Evolutionary conservation across 805 yeast species (phyloP), one percentile per base, ranked within the genome.

Genomic region (Saturnispora gosingensis): DNA sequence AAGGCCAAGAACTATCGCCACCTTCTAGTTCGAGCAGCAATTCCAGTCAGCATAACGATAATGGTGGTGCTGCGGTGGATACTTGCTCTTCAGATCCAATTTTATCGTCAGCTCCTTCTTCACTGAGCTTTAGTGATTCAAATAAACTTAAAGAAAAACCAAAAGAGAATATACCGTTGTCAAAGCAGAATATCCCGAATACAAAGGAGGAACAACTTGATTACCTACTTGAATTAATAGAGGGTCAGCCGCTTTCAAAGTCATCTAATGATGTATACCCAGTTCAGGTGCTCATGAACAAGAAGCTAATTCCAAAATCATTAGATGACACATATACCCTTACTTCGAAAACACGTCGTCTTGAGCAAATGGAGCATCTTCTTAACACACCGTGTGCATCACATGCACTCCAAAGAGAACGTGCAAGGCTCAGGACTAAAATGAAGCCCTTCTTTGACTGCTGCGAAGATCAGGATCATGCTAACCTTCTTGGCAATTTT

Each of bases 361-460:
- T 60, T 25, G 54, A 54, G 13, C 67, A 66, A 51, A 48, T 67
- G 39, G 61, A 54, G 20, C 48, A 54, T 35, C 50, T 68, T 22
- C 56, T 68, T 3, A 40, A 54, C 3, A 52, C 49, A 1, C 62
- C 61, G 5, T 67, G 75, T 1, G 71, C 81, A 1, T 67, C 68
- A n/a, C 66, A 64, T 18, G 57, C 55, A 3, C 63, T 81, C 27
- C 66, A 72, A 2, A 66, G 67, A 30, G 72, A 74, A 43, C 66
- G 75, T 45, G 68, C 74, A 0, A 59, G 65, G 46, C 48, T 66
- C 16, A 69, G 71, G 28, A 73, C 81, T 0, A 54, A 63, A 2
- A 59, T 60, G 16, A 63, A 63, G 36, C 77, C 79, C 4, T 81
- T 78, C 58, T 65, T 67, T 51, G 78, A 75, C 20, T 76, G 78